These are phyloP conservation scores for Colletotrichum horii DNA, from an alignment of 2,329 filamentous ascomycete species.

Conservation along the genomic window DNA sequence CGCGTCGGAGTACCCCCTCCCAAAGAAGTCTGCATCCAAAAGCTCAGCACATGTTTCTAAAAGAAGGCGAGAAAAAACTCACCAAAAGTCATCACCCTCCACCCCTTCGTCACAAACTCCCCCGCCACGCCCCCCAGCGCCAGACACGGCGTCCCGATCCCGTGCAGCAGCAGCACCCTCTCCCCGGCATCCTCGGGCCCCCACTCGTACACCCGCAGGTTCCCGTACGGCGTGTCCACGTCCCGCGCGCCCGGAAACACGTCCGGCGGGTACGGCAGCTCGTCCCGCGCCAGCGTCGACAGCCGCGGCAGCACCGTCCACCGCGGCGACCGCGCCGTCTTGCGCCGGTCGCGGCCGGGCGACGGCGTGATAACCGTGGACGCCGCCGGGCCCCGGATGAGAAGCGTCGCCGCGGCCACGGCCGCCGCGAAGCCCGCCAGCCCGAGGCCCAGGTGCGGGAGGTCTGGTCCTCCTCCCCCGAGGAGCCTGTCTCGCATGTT, in stretches of 20 bases:
- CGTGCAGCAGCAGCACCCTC: constrained; percentile 79
- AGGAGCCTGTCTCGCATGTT: constrained; percentile 5
- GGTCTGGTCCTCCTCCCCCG: background rate
- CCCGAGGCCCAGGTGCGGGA: constrained; percentile 7
- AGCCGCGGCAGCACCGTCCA: constrained; percentile 10
- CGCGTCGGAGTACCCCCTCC: constrained; percentile 78
- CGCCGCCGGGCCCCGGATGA: constrained; percentile 25
- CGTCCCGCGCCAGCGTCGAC: constrained; percentile 33
- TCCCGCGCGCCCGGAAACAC: constrained; percentile 73
- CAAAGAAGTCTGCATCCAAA: constrained; percentile 67
- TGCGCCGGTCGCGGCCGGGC: constrained; percentile 4
- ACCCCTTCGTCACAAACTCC: constrained; percentile 68
- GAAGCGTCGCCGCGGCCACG: constrained; percentile 25
- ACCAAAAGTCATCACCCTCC: constrained; percentile 81
- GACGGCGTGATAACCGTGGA: constrained; percentile 7
- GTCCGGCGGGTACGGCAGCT: constrained; percentile 70
- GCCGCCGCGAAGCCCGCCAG: constrained; percentile 20
- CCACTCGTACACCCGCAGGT: constrained; percentile 79
- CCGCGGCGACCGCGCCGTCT: constrained; percentile 16
- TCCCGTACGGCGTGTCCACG: constrained; percentile 73
- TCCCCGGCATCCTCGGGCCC: constrained; percentile 69
- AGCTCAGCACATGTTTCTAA: background rate
- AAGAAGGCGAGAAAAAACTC: constrained; percentile 32
- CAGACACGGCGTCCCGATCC: constrained; percentile 80
- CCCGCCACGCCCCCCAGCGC: constrained; percentile 70